Base-by-base conservation (phyloP, 148 eudicot genomes). In the Gaultheria prostrata region DNA sequence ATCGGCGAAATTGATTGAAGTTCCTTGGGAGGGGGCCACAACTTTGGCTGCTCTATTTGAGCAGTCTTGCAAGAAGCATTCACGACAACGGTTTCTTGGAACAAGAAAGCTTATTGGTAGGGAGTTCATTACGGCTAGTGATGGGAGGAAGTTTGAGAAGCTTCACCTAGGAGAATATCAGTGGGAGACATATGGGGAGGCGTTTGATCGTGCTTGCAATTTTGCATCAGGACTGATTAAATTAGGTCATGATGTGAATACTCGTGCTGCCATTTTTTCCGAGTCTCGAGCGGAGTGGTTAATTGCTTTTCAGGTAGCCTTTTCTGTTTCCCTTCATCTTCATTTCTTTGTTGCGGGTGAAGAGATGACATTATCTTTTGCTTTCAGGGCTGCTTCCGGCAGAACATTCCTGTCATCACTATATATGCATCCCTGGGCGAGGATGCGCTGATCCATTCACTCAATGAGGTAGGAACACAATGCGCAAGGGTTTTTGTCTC, bases 341-440 rank as follows among this genome's bases (percentile, higher is more conserved):
- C 13, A 4, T 56, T 32, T 77, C 20, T 50, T 59, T 77, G 39
- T 15, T 70, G 35, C 76, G 80, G 48, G 56, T 54, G 49, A 54
- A 32, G 12, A 7, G 57, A 51, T 10, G 73, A 67, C 75, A 67
- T 18, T 84, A 13, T 10, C 85, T 56, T 80, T 57, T 72, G 85
- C n/a, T 87, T 51, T 79, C 87, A 96, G 98, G 99, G 95, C 77
- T 96, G 97, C 90, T 90, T 92, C 87, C 91, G 98, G 84, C 98
- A 96, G 87, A 94, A 87, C 89, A 79, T 96, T 81, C 91, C 97
- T 2, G 92, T 93, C 70, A 95, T 96, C 83, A 94, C 99, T 82
- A 96, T 96, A 61, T 96, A 96, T 89, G 93, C 99, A 77, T 92
- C 99, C 71, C 89, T 96, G 75, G 97, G 99, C n/a, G 98, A 96